Percentiles rank a stretch among this genome's conserved stretches.
These are phyloP conservation scores for Penicillium occitanis DNA, from an alignment of 2,329 filamentous ascomycete species.

Conservation along the genomic window DNA sequence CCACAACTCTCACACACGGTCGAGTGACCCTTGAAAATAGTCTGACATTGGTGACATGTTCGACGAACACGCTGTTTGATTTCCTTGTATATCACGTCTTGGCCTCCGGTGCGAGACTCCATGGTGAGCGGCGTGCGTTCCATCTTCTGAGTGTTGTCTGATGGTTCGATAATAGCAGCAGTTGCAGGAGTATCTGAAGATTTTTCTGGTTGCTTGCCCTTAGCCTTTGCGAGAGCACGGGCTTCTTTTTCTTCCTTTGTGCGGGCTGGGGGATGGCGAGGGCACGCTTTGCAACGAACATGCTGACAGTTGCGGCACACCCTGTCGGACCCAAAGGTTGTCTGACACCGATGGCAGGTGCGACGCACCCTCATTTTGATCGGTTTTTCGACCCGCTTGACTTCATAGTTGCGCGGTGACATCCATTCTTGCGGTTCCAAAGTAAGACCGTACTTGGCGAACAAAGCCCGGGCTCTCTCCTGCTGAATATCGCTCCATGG, in stretches of 20 bases:
- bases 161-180: slow-evolving; percentile 26
- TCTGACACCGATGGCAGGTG: slow-evolving; percentile 77
- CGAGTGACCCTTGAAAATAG: slow-evolving; percentile 57
- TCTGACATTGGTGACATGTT: slow-evolving; percentile 72
- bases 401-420: slow-evolving; percentile 33
- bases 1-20: slow-evolving; percentile 68
- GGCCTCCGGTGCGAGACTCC: slow-evolving; percentile 64
- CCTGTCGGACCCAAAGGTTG: slow-evolving; percentile 70
- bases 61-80: slow-evolving; percentile 72
- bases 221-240: slow-evolving; percentile 46
- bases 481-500: slow-evolving; percentile 43
- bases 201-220: slow-evolving; percentile 26
- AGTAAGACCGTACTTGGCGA: slow-evolving; percentile 49
- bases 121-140: slow-evolving; percentile 45
- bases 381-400: slow-evolving; percentile 46
- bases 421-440: slow-evolving; percentile 47
- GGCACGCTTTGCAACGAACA: slow-evolving; percentile 75
- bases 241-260: slow-evolving; percentile 58
- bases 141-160: slow-evolving; percentile 45
- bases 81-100: slow-evolving; percentile 70
- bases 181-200: not conserved
- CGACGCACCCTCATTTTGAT: slow-evolving; percentile 51
- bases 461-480: slow-evolving; percentile 46
- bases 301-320: slow-evolving; percentile 77
- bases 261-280: slow-evolving; percentile 68